Evolutionary conservation across 192 early-diverging fungal genomes (phyloP).

Genomic region (Entomortierella beljakovae): DNA sequence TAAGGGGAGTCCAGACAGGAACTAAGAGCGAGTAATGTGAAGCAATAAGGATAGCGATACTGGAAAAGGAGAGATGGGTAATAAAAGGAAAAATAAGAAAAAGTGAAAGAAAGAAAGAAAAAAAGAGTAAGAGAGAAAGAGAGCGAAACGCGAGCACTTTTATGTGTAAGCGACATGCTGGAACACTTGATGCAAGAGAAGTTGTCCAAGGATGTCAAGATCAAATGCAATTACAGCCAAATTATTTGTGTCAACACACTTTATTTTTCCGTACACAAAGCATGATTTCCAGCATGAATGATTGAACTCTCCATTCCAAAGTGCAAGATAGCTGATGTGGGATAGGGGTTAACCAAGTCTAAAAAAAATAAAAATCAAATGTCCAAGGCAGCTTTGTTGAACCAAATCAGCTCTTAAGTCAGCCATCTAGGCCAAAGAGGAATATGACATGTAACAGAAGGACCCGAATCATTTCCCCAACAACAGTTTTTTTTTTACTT

Average conservation of each 20-base stretch:
- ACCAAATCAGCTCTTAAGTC: neutral
- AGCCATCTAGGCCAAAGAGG: neutral
- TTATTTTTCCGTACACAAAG: too few relatives aligned
- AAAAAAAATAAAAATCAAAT: neutral
- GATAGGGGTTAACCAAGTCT: conserved; percentile 2
- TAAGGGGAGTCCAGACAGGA: conserved; percentile 10
- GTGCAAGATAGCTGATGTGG: neutral
- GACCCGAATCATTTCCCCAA: too few relatives aligned
- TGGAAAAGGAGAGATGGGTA: conserved; percentile 5
- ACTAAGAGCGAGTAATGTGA: conserved; percentile 4
- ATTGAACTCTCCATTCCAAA: conserved; percentile 14
- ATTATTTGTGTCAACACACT: too few relatives aligned
- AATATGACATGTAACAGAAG: too few relatives aligned
- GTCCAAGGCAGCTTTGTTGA: neutral
- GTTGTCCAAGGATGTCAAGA: too few relatives aligned
- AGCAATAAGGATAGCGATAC: too few relatives aligned
- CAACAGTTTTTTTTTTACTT: too few relatives aligned
- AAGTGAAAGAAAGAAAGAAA: neutral
- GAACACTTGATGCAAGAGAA: too few relatives aligned
- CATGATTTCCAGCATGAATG: conserved; percentile 16
- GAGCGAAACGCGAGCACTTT: too few relatives aligned
- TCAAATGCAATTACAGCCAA: neutral
- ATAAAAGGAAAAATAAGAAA: neutral
- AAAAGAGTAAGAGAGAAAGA: too few relatives aligned
- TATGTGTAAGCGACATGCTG: too few relatives aligned